Conservation (phyloP, 225 moss, liverwort and hornwort genomes). For the Straminergon stramineum region DNA sequence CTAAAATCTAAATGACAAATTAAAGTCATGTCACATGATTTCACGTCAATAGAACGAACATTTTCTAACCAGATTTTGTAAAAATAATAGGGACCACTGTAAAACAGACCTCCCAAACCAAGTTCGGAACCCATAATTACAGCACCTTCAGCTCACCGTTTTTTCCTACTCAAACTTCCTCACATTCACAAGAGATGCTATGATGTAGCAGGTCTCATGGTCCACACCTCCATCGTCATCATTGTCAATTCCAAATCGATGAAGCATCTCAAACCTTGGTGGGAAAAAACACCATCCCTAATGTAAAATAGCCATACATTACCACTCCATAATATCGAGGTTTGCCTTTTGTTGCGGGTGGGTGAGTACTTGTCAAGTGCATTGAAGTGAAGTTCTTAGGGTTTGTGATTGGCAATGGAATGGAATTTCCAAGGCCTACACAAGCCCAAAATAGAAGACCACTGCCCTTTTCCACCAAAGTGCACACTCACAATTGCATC, state of each 20-base stretch:
- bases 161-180: not conserved
- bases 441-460: not conserved
- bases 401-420: too few species aligned
- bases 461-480: rapidly evolving
- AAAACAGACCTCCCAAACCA: too few species aligned
- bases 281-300: not conserved
- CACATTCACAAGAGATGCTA: not conserved
- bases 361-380: not conserved
- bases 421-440: not conserved
- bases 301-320: not conserved
- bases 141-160: too few species aligned
- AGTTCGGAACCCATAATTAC: too few species aligned
- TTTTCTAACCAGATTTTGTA: not conserved
- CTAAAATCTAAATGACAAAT: not conserved
- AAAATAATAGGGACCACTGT: not conserved
- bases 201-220: not conserved
- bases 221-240: rapidly evolving
- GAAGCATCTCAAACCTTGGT: not conserved
- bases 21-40: not conserved
- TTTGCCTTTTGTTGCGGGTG: rapidly evolving
- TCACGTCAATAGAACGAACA: rapidly evolving
- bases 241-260: rapidly evolving
- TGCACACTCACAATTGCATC: rapidly evolving
- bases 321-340: rapidly evolving
- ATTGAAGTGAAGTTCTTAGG: rapidly evolving